These are phyloP conservation scores for Cotoneaster glaucophyllus DNA, from an alignment of 306 rosid genomes.

Conservation along the genomic window DNA sequence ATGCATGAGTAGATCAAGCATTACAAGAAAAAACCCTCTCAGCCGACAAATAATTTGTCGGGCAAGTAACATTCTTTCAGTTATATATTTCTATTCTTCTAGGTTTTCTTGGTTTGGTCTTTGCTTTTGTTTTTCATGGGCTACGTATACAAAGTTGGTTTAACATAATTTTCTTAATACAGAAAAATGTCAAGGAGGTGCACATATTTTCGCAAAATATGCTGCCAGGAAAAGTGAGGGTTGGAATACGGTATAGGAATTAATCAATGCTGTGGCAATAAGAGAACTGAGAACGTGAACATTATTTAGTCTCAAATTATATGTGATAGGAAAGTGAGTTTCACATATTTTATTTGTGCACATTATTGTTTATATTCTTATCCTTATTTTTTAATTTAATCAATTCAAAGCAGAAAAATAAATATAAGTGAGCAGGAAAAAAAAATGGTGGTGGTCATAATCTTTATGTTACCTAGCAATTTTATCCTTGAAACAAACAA, in stretches of 20 bases:
- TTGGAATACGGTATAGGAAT: background rate
- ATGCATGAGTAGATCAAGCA: too few species aligned
- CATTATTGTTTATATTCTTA: too few species aligned
- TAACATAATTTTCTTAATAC: background rate
- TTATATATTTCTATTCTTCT: too few species aligned
- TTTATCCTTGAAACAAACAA: background rate
- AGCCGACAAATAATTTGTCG: too few species aligned
- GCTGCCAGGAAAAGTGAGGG: background rate
- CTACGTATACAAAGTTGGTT: background rate
- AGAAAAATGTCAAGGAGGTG: background rate
- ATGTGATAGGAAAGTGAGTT: background rate
- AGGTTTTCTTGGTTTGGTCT: too few species aligned
- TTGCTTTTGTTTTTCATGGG: background rate
- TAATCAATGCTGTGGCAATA: slow-evolving; percentile 17
- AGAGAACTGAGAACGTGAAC: background rate
- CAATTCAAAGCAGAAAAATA: too few species aligned
- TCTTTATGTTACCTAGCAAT: background rate
- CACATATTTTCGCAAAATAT: background rate
- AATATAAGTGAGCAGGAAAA: too few species aligned
- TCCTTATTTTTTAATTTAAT: too few species aligned
- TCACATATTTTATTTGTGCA: too few species aligned
- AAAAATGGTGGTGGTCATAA: background rate
- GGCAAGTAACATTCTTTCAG: too few species aligned
- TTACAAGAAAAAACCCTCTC: too few species aligned
- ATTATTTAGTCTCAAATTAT: background rate